Conservation (phyloP, 2,329 filamentous ascomycete species). For the Alternaria novae-zelandiae region DNA sequence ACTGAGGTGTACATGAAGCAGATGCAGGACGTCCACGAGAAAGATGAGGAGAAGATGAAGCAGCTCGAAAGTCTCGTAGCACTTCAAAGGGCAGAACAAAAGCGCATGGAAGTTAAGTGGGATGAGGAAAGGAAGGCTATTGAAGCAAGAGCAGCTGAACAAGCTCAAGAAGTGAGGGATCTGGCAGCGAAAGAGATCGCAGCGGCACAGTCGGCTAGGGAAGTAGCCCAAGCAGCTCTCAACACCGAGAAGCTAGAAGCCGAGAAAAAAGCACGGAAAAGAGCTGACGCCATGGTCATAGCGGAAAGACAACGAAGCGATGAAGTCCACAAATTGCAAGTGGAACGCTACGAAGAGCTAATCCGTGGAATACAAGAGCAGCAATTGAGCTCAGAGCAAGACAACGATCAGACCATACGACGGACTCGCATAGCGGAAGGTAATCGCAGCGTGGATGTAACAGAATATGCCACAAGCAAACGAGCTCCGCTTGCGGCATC, state of each 20-base stretch:
- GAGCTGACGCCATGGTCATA: background rate
- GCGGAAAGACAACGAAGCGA: background rate
- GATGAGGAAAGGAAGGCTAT: background rate
- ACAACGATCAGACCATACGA: conserved; percentile 1
- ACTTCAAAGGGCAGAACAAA: background rate
- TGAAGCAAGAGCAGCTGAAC: background rate
- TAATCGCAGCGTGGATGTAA: conserved; percentile 25
- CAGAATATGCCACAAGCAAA: conserved; percentile 19
- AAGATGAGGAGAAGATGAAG: background rate
- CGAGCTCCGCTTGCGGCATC: background rate
- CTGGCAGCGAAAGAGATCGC: background rate
- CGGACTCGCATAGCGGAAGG: conserved; percentile 20
- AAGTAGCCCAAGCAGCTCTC: background rate
- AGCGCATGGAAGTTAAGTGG: background rate
- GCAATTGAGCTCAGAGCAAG: background rate
- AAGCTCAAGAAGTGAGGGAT: background rate
- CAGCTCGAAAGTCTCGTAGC: background rate
- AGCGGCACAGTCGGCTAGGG: background rate
- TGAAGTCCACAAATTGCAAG: background rate
- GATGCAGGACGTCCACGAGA: background rate
- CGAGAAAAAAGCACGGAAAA: background rate
- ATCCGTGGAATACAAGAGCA: background rate
- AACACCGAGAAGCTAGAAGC: background rate
- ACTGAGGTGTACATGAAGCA: conserved; percentile 3
- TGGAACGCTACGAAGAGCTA: background rate